These are phyloP conservation scores for Diaporthe velutina DNA, from an alignment of 2,329 filamentous ascomycete genomes.

Conservation along the genomic window DNA sequence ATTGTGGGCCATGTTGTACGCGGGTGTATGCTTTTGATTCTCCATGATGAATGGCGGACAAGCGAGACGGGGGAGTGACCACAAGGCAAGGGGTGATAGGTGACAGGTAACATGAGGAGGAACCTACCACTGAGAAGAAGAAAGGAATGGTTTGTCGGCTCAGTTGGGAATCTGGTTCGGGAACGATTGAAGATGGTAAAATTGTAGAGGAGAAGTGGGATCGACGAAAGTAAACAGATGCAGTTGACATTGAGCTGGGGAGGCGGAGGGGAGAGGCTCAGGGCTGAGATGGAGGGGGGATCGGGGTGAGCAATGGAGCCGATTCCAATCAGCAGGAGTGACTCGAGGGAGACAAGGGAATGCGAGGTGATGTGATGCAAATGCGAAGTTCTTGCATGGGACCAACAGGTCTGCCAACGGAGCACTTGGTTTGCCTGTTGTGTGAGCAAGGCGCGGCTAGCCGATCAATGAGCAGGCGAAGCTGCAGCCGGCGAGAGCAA, in stretches of 20 bases:
- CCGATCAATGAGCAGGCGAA: background rate
- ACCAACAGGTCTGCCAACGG: conserved; percentile 3
- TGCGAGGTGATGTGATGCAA: conserved; percentile 24
- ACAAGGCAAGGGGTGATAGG: conserved; percentile 6
- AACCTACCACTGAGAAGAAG: background rate
- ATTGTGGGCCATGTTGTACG: conserved; percentile 16
- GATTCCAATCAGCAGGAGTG: conserved; percentile 10
- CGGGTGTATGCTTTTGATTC: conserved; percentile 11
- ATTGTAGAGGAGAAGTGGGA: background rate
- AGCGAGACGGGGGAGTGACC: conserved; percentile 4
- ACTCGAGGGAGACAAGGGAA: background rate
- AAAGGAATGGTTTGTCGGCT: background rate
- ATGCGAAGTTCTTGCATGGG: conserved; percentile 4
- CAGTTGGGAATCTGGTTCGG: background rate
- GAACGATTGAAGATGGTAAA: too few species aligned
- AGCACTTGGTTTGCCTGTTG: conserved; percentile 1
- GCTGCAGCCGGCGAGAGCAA: background rate
- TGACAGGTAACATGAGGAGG: background rate
- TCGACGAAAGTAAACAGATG: background rate
- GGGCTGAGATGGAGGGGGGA: background rate
- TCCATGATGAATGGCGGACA: conserved; percentile 1
- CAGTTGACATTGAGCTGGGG: background rate
- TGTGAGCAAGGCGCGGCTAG: conserved; percentile 7
- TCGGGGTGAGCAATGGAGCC: background rate
- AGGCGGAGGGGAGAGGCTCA: background rate